phyloP scores from a whole-genome alignment of 306 rosid species.

The Vicia sativa region DNA sequence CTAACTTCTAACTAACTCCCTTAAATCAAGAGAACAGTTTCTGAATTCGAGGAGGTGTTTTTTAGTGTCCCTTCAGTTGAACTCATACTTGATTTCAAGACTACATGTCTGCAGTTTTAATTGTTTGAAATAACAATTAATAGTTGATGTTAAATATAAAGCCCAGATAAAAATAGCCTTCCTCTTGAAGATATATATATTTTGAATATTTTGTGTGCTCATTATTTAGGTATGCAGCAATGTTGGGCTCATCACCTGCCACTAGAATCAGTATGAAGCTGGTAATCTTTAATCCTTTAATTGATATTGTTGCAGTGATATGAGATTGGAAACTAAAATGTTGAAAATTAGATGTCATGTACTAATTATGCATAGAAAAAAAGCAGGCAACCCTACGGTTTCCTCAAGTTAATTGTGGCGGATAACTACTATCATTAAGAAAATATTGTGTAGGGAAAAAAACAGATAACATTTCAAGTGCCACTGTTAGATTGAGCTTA shows the following conservation, averaged over 20 bases:
- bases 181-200: conserved; percentile 30
- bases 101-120: conserved; percentile 18
- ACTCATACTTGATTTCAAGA: conserved; percentile 28
- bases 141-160: conserved; percentile 33
- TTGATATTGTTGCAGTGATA: conserved; percentile 23
- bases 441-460: conserved; percentile 3
- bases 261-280: conserved; percentile 68
- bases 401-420: conserved; percentile 26
- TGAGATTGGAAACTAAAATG: conserved; percentile 2
- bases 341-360: conserved; percentile 25
- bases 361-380: conserved; percentile 8
- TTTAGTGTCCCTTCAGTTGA: conserved; percentile 8
- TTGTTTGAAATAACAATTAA: conserved; percentile 36
- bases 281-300: conserved; percentile 49
- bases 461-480: conserved; percentile 9
- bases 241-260: conserved; percentile 80
- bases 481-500: conserved; percentile 18
- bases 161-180: conserved; percentile 13
- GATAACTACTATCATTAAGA: conserved; percentile 1
- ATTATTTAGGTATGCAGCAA: conserved; percentile 85
- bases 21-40: too few relatives aligned
- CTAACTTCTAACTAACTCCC: too few relatives aligned
- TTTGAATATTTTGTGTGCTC: conserved; percentile 26
- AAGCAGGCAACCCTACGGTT: conserved; percentile 15
- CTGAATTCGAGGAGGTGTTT: background rate